Evolutionary conservation across 495 filamentous ascomycete genomes (phyloP).

Genomic region (Parathielavia appendiculata): DNA sequence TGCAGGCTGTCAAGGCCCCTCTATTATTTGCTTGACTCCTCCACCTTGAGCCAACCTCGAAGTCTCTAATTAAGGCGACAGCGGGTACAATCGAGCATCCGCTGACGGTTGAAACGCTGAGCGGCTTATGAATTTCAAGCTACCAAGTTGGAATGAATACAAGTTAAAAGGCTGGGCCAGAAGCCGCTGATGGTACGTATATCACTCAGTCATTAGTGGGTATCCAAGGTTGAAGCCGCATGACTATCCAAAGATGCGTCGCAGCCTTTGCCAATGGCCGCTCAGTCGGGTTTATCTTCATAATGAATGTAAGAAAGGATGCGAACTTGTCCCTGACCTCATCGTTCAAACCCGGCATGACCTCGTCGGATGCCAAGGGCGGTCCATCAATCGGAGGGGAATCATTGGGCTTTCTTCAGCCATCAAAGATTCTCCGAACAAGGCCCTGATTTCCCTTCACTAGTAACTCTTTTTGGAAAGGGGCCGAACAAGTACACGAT

Average conservation of each 20-base stretch:
- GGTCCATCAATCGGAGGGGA: not conserved
- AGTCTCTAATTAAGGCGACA: too few relatives aligned
- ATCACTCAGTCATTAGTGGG: too few relatives aligned
- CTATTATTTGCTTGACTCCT: too few relatives aligned
- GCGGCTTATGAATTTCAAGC: too few relatives aligned
- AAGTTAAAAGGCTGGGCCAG: too few relatives aligned
- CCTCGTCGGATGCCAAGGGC: slow-evolving; percentile 3
- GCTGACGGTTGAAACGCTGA: too few relatives aligned
- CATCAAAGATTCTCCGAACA: slow-evolving; percentile 18
- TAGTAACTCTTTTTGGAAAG: slow-evolving; percentile 24
- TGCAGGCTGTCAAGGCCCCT: too few relatives aligned
- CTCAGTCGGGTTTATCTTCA: slow-evolving; percentile 20
- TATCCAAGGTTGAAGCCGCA: too few relatives aligned
- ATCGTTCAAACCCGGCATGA: slow-evolving; percentile 3
- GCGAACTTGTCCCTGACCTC: slow-evolving; percentile 10
- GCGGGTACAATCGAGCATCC: too few relatives aligned
- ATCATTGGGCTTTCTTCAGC: slow-evolving; percentile 4
- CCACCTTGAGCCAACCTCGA: too few relatives aligned
- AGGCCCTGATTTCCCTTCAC: slow-evolving; percentile 21
- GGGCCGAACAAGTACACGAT: slow-evolving; percentile 26
- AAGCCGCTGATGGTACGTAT: too few relatives aligned
- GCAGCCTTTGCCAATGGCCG: slow-evolving; percentile 11
- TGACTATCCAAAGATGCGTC: slow-evolving; percentile 18
- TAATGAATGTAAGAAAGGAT: slow-evolving; percentile 13
- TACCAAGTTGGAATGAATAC: too few relatives aligned